A percentile compares a stretch with the other conserved stretches of the same genome.
phyloP scores from a whole-genome alignment of 257 asterid species.

The Anisodus tanguticus region DNA sequence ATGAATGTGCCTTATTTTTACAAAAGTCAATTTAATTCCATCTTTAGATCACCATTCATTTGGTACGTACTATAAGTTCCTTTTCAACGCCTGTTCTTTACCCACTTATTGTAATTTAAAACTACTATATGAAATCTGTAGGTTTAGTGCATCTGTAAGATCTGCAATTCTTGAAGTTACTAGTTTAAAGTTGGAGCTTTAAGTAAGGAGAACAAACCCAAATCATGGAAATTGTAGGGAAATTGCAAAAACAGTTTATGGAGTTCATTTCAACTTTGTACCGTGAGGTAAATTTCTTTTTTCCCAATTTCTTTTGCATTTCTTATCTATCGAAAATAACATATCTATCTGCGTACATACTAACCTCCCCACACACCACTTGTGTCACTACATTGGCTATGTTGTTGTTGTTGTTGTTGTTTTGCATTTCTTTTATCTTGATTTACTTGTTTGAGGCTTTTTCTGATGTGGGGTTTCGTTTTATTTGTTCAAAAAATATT shows the following conservation, averaged over 20 bases:
- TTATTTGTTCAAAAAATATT: not conserved
- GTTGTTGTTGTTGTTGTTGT: too few species aligned
- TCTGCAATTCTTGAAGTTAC: not conserved
- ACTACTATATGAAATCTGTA: not conserved
- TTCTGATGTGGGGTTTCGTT: not conserved
- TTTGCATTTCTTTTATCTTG: not conserved
- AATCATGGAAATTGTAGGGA: slow-evolving; percentile 36
- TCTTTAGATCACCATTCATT: not conserved
- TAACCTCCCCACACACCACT: too few species aligned
- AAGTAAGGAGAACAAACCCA: not conserved
- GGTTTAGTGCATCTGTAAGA: not conserved
- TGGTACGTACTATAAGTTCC: not conserved
- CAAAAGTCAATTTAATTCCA: not conserved
- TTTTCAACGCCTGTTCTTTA: not conserved
- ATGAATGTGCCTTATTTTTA: not conserved
- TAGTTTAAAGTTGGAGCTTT: not conserved
- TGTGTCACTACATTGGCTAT: too few species aligned
- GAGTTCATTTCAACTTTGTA: slow-evolving; percentile 41
- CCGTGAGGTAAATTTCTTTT: slow-evolving; percentile 37
- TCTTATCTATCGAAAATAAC: too few species aligned
- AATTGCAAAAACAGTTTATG: slow-evolving; percentile 44
- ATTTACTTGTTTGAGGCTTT: not conserved
- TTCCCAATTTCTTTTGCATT: not conserved
- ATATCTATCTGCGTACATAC: too few species aligned
- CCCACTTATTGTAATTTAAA: not conserved